A percentile compares a stretch with the other conserved stretches of the same genome.
Evolutionary conservation across 306 rosid genomes (phyloP).

Genomic region (Malus fusca): DNA sequence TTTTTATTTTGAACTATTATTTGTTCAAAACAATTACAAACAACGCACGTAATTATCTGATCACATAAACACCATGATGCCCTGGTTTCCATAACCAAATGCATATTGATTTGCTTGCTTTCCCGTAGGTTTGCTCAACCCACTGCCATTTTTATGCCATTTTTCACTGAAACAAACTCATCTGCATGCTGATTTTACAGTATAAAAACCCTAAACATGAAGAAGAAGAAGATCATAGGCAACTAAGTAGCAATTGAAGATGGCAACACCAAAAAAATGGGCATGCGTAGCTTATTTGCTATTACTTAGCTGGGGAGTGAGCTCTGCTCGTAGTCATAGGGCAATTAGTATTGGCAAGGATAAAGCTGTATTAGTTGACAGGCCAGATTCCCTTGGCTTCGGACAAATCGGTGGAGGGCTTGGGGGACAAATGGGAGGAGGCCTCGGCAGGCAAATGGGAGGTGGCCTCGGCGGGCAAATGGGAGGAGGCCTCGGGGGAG

Average conservation of each 20-base stretch:
- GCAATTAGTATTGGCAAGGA: background rate
- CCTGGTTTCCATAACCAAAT: background rate
- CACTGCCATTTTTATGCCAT: background rate
- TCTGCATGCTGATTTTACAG: background rate
- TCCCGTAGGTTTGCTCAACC: background rate
- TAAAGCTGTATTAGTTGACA: background rate
- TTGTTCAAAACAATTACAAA: background rate
- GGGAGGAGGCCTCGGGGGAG: background rate
- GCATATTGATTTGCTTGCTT: background rate
- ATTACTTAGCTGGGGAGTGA: slow-evolving; percentile 2
- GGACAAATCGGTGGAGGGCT: background rate
- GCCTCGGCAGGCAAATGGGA: too few relatives aligned
- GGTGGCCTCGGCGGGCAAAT: background rate
- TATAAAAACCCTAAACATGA: background rate
- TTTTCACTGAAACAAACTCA: background rate
- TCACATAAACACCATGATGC: slow-evolving; percentile 18
- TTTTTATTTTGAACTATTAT: too few relatives aligned
- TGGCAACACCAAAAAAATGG: slow-evolving; percentile 2
- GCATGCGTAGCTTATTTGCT: background rate
- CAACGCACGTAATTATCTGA: background rate
- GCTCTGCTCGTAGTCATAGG: slow-evolving; percentile 2
- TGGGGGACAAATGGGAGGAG: background rate
- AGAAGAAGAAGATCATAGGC: background rate
- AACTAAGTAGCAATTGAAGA: background rate
- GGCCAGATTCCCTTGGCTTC: background rate